A percentile compares a stretch with the other conserved stretches of the same genome.
phyloP scores from a whole-genome alignment of 1,284 basidiomycete species.

The Ustilago tritici region DNA sequence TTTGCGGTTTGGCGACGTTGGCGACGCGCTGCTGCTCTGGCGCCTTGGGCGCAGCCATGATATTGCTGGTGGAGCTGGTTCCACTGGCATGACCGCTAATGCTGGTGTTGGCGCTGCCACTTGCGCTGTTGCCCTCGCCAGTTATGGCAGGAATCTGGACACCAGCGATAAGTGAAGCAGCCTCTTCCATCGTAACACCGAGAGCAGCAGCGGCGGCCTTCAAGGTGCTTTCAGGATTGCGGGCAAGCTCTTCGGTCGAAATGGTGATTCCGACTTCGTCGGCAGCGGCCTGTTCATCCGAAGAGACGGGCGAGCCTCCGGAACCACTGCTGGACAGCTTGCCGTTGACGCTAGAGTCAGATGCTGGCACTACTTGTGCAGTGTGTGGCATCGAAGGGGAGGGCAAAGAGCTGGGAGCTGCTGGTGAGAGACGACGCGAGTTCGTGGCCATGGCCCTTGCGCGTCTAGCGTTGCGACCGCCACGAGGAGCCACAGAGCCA shows the following conservation, averaged over 20 bases:
- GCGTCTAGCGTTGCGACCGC: conserved; percentile 63
- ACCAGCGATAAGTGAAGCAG: conserved; percentile 48
- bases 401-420: conserved; percentile 40
- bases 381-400: conserved; percentile 35
- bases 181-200: conserved; percentile 48
- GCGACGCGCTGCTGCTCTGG: conserved; percentile 42
- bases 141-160: conserved; percentile 33
- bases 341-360: conserved; percentile 28
- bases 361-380: conserved; percentile 8
- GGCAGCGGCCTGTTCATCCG: conserved; percentile 31
- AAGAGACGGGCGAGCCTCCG: conserved; percentile 28
- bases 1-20: conserved; percentile 52
- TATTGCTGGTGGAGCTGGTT: conserved; percentile 9
- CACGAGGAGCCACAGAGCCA: conserved; percentile 66
- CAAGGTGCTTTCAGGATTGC: conserved; percentile 55
- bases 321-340: conserved; percentile 26
- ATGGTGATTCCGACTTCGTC: conserved; percentile 56
- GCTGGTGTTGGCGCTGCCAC: conserved; percentile 21
- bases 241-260: conserved; percentile 53
- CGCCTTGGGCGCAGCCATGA: conserved; percentile 34
- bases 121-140: conserved; percentile 5
- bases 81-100: conserved; percentile 21
- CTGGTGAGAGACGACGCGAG: conserved; percentile 59
- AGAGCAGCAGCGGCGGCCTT: conserved; percentile 50
- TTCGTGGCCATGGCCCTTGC: conserved; percentile 66